Evolutionary conservation across 305 asterid species (phyloP), one percentile per base, ranked within the genome.

Genomic region (Petunia hybrid): DNA sequence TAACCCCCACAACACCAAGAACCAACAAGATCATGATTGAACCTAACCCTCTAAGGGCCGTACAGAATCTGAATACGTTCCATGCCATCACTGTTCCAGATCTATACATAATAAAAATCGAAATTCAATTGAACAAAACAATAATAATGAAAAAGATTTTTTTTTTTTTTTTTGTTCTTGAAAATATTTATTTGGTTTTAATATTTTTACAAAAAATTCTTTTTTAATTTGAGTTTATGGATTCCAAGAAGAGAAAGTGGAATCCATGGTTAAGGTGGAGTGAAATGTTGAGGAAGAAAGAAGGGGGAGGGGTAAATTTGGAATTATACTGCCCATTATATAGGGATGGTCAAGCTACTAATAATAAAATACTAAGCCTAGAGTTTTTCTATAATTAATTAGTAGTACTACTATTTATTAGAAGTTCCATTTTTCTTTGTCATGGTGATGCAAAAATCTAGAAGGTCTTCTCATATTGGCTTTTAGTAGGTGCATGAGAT

Each of bases 61-160:
- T 94, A 77, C 99, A 96, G 82, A 96, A 94, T 84, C 89, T 94
- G 95, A 96, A 96, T 56, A 96, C 98, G 81, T 96, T 96, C 99
- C 99, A 96, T 62, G 99, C 99, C 99, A 96, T 96, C 80, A 85
- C 93, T 5, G 90, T 90, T 77, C 99, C 99, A 93, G 99, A 94
- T 96, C 99, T 96, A 90, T 94, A 85, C 99, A 96, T 94, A 87
- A 78, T 90, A 55, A 63, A 38, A 16, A 38, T 40, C 13, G 76
- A 51, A 64, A 46, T 8, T 6, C 36, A 51, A 48, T 13, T 6
- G 14, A 81, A 41, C 12, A 0, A 40, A 76, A 81, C 12, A 2
- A 59, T 36, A 48, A 16, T 9, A 61, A 4, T 43, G 41, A 8
- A 13, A 2, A 56, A 56, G 31, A 42, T 10, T 38, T 16, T 41